Conservation (phyloP, 495 filamentous ascomycete species). For the Talaromyces ruber region DNA sequence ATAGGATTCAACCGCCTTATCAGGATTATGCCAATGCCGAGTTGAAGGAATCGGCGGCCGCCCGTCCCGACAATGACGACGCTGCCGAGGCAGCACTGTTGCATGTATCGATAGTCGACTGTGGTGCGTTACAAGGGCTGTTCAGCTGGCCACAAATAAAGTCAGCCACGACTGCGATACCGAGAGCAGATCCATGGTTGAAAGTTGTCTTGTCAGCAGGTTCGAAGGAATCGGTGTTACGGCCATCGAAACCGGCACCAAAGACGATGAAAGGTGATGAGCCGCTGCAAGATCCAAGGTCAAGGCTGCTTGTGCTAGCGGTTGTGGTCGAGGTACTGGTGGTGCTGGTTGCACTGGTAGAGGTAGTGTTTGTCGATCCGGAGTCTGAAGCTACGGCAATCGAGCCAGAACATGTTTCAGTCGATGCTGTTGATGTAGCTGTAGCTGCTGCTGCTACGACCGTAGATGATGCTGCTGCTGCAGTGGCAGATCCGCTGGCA, state of each 20-base stretch:
- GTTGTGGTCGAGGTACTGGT: slow-evolving; percentile 16
- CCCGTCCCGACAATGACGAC: slow-evolving; percentile 26
- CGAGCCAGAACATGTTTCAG: neutral
- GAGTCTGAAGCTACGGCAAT: neutral
- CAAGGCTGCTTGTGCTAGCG: slow-evolving; percentile 18
- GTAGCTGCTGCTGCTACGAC: neutral
- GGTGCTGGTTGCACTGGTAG: neutral
- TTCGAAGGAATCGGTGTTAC: slow-evolving; percentile 42
- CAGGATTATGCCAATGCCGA: slow-evolving; percentile 8
- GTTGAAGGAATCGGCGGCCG: slow-evolving; percentile 51
- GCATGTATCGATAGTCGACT: slow-evolving; percentile 34
- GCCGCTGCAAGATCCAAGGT: slow-evolving; percentile 39
- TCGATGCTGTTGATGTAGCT: neutral
- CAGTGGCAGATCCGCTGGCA: slow-evolving; percentile 4
- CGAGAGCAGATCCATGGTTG: slow-evolving; percentile 49
- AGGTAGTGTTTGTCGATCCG: neutral
- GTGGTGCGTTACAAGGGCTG: slow-evolving; percentile 38
- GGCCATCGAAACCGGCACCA: slow-evolving; percentile 41
- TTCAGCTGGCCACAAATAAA: slow-evolving; percentile 47
- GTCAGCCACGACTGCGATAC: slow-evolving; percentile 42
- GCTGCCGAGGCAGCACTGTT: slow-evolving; percentile 35
- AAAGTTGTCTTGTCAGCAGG: slow-evolving; percentile 39
- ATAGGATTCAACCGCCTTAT: neutral
- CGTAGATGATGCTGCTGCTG: neutral
- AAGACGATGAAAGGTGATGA: slow-evolving; percentile 45